Base-by-base conservation (phyloP, 176 grass and related monocot genomes). In the Avena atlantica region DNA sequence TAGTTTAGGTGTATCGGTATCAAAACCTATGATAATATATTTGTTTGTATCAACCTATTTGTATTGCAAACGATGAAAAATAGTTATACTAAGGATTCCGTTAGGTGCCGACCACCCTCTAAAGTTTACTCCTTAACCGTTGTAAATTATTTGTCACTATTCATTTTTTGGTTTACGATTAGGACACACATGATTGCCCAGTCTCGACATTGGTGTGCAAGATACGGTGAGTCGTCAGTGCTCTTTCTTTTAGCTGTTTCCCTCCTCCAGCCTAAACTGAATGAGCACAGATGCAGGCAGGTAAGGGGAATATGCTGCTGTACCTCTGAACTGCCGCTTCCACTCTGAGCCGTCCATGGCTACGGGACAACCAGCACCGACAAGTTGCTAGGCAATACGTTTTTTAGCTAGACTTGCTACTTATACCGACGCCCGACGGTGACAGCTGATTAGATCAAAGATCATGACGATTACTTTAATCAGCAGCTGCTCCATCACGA, bases 341-440 rank as follows among this genome's bases (percentile, higher is more conserved):
- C 25, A 77, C 27, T 77, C 16, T 77, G 74, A 77, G 9, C 74
- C 74, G 74, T 77, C 74, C 74, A 77, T 77, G 50, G 50, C 74
- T 77, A 20, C 74, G 9, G 50, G 50, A 77, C 74, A 77, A 34
- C 25, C 15, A 71, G n/a, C 69, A 71, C 15, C 48, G 24, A 51
- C 74, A 77, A 77, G 74, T 19, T 36, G 27, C 14, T 20, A 11
- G 24, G 15, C 49, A 34, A 49, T 75, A 52, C 72, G 27, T 77
- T 20, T 77, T 20, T 1, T 77, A 77, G 74, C 50, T 77, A 57
- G 51, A 9, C 25, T 57, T 31, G 74, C 74, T 19, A 76, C 27
- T 31, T 9, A 77, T 77, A 56, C 25, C 0, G 74, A 76, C 15
- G 74, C 25, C 29, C 29, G 29, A 42, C 40, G 40, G 40, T 42